Evolutionary conservation across 2,329 filamentous ascomycete species (phyloP), one percentile per base, ranked within the genome.

Genomic region (Metarhizium sp.): DNA sequence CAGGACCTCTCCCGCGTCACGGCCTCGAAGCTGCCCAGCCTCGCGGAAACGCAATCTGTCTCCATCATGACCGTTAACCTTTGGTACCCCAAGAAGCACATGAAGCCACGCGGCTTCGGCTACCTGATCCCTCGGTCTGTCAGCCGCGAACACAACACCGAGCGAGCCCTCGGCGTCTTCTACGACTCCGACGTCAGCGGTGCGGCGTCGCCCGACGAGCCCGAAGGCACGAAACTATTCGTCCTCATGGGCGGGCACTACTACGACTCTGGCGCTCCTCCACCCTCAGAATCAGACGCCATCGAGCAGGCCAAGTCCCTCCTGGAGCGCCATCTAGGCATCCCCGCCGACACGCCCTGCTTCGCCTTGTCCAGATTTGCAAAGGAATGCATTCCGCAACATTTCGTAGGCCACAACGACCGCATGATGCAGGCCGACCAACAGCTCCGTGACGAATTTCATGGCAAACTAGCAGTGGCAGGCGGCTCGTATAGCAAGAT

Each of bases 161-260:
- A 95, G 68, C 81, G 84, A 58, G 88, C 87, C 0, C 83, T 99
- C 6, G 94, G 94, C 59, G 92, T 97, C 53, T 87, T 97, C 58
- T 97, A 97, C 70, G 91, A 96, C 70, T 89, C 85, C 2, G 84
- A 90, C 59, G 79, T 73, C 34, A 59, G 66, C 54, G 59, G 62
- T 47, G 64, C 70, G 51, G 79, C 46, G 18, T 51, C 78, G 18
- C 77, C 81, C 62, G 81, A 87, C 66, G 69, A 71, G 58, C 69
- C 70, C n/a, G 60, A 61, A 40, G 90, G 89, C 29, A 95, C 90
- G 14, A 96, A 95, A 69, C 72, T 97, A 53, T 96, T 92, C 16
- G 88, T 97, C 62, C 95, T 99, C 84, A 76, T 99, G 55, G 94
- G 94, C 57, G 94, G 94, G 1, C 91, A 96, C 72, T 90, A 89